phyloP scores from a whole-genome alignment of 257 asterid genomes.

The Rubia yunnanensis region DNA sequence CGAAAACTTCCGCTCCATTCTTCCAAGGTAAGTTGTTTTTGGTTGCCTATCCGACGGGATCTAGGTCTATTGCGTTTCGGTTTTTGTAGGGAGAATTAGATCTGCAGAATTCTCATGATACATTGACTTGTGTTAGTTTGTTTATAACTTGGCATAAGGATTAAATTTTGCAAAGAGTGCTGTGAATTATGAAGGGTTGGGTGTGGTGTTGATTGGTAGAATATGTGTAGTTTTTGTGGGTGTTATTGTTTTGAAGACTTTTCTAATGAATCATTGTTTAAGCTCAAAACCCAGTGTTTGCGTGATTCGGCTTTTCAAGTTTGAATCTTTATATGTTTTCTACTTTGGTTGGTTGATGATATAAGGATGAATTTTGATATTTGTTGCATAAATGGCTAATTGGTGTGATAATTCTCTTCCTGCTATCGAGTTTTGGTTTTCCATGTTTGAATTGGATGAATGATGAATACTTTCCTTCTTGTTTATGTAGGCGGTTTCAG shows the following conservation, averaged over 20 bases:
- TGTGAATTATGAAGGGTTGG: no score
- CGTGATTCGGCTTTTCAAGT: no score
- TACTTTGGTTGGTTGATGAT: not conserved
- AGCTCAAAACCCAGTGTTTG: no score
- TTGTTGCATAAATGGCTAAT: not conserved
- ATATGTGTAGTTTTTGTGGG: not conserved
- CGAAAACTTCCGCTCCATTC: no score
- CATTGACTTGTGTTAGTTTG: not conserved
- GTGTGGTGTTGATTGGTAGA: no score
- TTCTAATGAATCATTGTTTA: not conserved
- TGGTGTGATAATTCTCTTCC: not conserved
- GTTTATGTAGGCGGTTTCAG: constrained; percentile 7
- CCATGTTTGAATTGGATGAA: not conserved
- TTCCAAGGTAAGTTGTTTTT: not conserved
- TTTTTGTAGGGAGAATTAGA: not conserved
- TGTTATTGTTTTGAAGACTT: not conserved
- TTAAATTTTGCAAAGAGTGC: not conserved
- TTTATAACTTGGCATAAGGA: no score
- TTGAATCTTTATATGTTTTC: not conserved
- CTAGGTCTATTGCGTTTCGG: not conserved
- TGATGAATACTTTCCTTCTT: not conserved
- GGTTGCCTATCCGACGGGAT: not conserved
- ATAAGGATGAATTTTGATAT: not conserved
- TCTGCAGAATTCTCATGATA: not conserved
- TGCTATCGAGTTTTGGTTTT: not conserved